phyloP scores from a whole-genome alignment of 208 protist species.

The Crithidia bombi region DNA sequence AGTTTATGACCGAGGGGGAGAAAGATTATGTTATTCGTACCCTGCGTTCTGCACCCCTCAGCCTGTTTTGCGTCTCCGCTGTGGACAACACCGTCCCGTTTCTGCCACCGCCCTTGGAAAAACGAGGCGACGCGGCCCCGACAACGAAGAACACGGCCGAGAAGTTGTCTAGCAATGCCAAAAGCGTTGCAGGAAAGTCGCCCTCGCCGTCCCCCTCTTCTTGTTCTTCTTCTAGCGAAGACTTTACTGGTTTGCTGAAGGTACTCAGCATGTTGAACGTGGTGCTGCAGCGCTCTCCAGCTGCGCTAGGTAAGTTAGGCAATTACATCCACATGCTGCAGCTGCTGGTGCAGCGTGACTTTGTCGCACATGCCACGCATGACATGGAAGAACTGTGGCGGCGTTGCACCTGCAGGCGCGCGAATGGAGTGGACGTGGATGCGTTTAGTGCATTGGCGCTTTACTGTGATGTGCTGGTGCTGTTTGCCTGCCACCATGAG shows the following conservation, averaged over 20 bases:
- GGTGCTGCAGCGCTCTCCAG: conserved; percentile 13
- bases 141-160: not conserved
- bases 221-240: not conserved
- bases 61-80: conserved; percentile 2
- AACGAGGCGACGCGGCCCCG: not conserved
- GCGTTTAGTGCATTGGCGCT: conserved; percentile 13
- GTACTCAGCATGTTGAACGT: conserved; percentile 12
- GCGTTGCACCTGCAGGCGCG: not conserved
- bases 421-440: not conserved
- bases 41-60: conserved; percentile 14
- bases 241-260: not conserved
- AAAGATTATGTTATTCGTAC: conserved; percentile 13
- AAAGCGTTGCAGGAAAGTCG: not conserved
- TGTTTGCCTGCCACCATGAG: conserved; percentile 17
- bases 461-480: conserved; percentile 33
- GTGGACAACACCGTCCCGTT: not conserved
- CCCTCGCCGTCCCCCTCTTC: not conserved
- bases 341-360: conserved; percentile 23
- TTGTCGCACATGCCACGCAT: conserved; percentile 4
- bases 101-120: not conserved
- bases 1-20: not conserved
- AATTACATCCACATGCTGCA: conserved; percentile 13
- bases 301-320: not conserved
- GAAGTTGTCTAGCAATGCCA: not conserved
- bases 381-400: conserved; percentile 25